Evolutionary conservation across 306 rosid species (phyloP).

Genomic region (Medicago truncatula): MtrunA17r5.0-ANR NC_053043.1:234501-235000

Average conservation of each 20-base stretch:
- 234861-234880: not conserved
- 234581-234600: conserved; percentile 83
- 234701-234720: conserved; percentile 87
- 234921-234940: conserved; percentile 63
- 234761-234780: conserved; percentile 79
- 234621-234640: conserved; percentile 66
- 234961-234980: conserved; percentile 52
- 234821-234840: conserved; percentile 59
- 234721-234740: conserved; percentile 80
- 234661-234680: conserved; percentile 78
- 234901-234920: conserved; percentile 53
- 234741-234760: conserved; percentile 58
- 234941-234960: conserved; percentile 56
- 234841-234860: no score
- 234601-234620: conserved; percentile 61
- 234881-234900: conserved; percentile 28
- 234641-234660: conserved; percentile 69
- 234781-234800: conserved; percentile 82
- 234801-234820: conserved; percentile 69
- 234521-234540: conserved; percentile 70
- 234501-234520: conserved; percentile 77
- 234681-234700: conserved; percentile 70
- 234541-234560: conserved; percentile 78
- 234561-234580: conserved; percentile 74
- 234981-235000: conserved; percentile 55